These are phyloP conservation scores for Pythium folliculosum DNA, from an alignment of 352 stramenopile species.

Conservation along the genomic window DNA sequence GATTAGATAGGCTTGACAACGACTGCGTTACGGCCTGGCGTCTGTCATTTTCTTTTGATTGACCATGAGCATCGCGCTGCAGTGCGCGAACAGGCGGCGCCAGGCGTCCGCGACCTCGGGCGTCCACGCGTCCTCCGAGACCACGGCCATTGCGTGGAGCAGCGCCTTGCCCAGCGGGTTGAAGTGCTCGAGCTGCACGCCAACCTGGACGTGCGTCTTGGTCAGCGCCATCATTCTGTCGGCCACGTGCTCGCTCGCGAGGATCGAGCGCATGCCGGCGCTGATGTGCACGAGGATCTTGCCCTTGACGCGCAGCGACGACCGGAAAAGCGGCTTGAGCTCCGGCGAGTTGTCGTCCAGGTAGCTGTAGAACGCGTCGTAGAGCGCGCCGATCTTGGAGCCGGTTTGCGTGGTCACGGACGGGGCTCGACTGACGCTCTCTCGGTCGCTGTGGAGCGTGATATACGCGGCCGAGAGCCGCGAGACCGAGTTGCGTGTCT, in stretches of 20 bases:
- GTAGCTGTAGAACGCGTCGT: constrained; percentile 54
- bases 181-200: constrained; percentile 47
- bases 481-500: background rate
- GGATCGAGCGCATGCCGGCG: constrained; percentile 45
- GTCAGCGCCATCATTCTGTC: constrained; percentile 65
- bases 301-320: constrained; percentile 65
- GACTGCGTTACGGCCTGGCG: background rate
- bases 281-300: constrained; percentile 91
- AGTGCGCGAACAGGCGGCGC: constrained; percentile 45
- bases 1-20: too few species aligned
- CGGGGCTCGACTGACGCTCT: background rate
- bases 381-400: constrained; percentile 28
- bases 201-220: constrained; percentile 48
- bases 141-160: constrained; percentile 42
- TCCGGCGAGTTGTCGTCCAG: constrained; percentile 47
- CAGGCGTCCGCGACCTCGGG: constrained; percentile 47
- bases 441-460: background rate
- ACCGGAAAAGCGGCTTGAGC: constrained; percentile 52
- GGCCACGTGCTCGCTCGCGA: constrained; percentile 52
- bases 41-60: constrained; percentile 34
- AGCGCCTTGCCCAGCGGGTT: constrained; percentile 42
- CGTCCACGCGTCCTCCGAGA: constrained; percentile 42
- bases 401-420: constrained; percentile 1
- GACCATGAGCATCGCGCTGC: constrained; percentile 45
- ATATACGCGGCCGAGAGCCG: background rate